Percentiles rank a stretch among this genome's conserved stretches.
Conservation (phyloP, 306 rosid genomes). For the Nissolia schottii region DNA sequence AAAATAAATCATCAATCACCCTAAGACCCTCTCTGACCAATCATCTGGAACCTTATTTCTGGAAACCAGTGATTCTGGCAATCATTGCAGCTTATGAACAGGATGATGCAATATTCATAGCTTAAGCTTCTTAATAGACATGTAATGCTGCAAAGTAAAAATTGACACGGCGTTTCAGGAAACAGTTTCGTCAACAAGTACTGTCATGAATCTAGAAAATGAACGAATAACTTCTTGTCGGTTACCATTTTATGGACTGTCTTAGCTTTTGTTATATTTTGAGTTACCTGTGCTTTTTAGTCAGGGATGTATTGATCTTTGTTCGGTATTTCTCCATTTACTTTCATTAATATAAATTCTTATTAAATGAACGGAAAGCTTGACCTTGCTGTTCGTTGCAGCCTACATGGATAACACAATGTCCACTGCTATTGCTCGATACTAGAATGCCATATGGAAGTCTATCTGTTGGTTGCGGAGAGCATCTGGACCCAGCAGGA, state of each 20-base stretch:
- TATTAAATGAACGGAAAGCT: conserved; percentile 20
- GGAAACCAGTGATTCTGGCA: background rate
- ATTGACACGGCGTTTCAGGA: background rate
- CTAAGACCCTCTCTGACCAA: background rate
- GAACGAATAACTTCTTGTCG: background rate
- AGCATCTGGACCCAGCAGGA: conserved; percentile 79
- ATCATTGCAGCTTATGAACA: background rate
- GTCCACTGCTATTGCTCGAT: conserved; percentile 79
- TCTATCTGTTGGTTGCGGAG: conserved; percentile 74
- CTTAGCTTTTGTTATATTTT: background rate
- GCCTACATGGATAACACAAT: conserved; percentile 83
- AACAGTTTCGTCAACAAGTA: background rate
- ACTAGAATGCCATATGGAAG: conserved; percentile 85
- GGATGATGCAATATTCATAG: background rate
- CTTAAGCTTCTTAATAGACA: conserved; percentile 1
- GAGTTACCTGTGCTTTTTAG: background rate
- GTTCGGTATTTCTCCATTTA: background rate
- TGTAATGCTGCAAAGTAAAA: background rate
- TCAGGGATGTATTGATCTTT: background rate
- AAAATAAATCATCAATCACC: background rate
- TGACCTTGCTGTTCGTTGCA: conserved; percentile 34
- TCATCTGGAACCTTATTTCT: background rate
- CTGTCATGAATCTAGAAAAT: background rate
- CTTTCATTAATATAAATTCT: conserved; percentile 3
- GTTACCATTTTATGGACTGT: background rate